These are phyloP conservation scores for Glutinoglossum americanum DNA, from an alignment of 495 filamentous ascomycete genomes.

Conservation along the genomic window DNA sequence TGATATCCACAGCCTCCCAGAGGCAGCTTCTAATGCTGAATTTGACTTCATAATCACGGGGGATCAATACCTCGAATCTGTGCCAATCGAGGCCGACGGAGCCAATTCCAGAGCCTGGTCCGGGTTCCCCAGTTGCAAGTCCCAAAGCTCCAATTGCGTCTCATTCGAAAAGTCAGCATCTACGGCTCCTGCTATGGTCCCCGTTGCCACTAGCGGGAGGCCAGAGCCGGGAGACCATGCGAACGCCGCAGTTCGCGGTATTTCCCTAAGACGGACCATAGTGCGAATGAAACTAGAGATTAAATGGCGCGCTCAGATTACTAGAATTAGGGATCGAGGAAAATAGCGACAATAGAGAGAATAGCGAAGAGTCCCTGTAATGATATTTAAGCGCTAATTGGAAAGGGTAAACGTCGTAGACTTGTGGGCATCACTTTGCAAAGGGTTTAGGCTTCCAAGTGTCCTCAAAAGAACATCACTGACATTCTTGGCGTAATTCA, in stretches of 20 bases:
- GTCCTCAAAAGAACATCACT: background rate
- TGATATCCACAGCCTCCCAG: background rate
- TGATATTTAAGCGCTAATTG: background rate
- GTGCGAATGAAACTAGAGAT: constrained; percentile 9
- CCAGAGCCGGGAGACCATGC: constrained; percentile 73
- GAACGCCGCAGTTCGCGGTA: constrained; percentile 88
- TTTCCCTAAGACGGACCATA: constrained; percentile 91
- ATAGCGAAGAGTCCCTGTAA: background rate
- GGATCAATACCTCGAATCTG: constrained; percentile 60
- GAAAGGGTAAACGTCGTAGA: background rate
- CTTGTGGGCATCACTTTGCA: background rate
- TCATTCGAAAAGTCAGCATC: constrained; percentile 96
- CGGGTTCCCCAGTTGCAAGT: constrained; percentile 54
- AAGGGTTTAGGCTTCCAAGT: background rate
- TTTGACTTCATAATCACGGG: background rate
- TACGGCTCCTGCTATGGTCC: constrained; percentile 83
- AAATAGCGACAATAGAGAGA: background rate
- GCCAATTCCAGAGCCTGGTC: constrained; percentile 63
- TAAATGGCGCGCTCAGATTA: background rate
- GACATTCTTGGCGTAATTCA: background rate
- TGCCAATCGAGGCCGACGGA: constrained; percentile 60
- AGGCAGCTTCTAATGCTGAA: background rate
- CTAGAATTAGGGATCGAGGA: background rate
- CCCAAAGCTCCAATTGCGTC: constrained; percentile 92
- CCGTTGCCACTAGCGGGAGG: constrained; percentile 73